Percentiles rank a stretch among this genome's conserved stretches.
These are phyloP conservation scores for Mytilinidion resinicola DNA, from an alignment of 495 filamentous ascomycete species.

Conservation along the genomic window DNA sequence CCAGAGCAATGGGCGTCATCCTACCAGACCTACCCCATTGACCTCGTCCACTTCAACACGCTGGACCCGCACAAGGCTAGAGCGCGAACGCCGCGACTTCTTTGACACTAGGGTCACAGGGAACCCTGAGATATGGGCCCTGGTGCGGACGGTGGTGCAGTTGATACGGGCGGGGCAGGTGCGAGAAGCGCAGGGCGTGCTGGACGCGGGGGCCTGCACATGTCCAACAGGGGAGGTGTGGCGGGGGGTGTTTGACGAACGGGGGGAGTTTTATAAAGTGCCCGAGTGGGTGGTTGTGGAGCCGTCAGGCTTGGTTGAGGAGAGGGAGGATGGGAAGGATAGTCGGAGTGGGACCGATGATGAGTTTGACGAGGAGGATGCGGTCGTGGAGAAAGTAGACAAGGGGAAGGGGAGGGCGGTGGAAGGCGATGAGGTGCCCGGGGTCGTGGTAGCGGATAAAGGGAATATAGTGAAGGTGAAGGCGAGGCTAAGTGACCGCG, in stretches of 20 bases:
- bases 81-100: conserved; percentile 40
- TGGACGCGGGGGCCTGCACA: conserved; percentile 73
- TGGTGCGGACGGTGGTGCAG: conserved; percentile 58
- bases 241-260: conserved; percentile 67
- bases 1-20: background rate
- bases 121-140: conserved; percentile 69
- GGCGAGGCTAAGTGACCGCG: conserved; percentile 65
- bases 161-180: conserved; percentile 55
- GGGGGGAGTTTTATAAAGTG: conserved; percentile 68
- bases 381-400: conserved; percentile 7
- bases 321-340: conserved; percentile 27
- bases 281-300: conserved; percentile 71
- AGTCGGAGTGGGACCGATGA: conserved; percentile 38
- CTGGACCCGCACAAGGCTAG: conserved; percentile 47
- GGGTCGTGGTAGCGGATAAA: conserved; percentile 29
- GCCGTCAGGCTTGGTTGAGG: conserved; percentile 60
- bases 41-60: background rate
- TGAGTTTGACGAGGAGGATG: conserved; percentile 27
- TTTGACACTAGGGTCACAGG: conserved; percentile 71
- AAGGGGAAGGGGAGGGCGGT: conserved; percentile 28
- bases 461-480: conserved; percentile 46
- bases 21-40: background rate
- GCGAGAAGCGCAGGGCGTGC: conserved; percentile 67
- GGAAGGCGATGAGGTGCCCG: conserved; percentile 26
- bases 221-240: conserved; percentile 63